Base-by-base conservation (phyloP, 2,329 filamentous ascomycete species). In the Thielaviopsis populi region DNA sequence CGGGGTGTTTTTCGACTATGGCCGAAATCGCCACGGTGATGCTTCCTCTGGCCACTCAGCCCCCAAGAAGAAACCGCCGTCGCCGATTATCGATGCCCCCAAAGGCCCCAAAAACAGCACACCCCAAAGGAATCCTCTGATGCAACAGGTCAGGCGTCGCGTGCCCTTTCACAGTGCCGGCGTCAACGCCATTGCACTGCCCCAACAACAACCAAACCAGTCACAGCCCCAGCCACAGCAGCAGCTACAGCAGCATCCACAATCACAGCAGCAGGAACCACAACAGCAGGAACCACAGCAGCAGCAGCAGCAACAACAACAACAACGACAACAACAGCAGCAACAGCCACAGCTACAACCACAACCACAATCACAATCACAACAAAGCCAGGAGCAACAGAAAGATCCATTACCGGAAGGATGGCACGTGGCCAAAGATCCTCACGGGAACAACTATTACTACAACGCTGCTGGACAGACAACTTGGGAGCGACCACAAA, bases 401-500 rank as follows among this genome's bases (percentile, higher is more conserved):
- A 46, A 43, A 24, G 74, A 79, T 56, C 77, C 82, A 19, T 78
- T 96, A 13, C 91, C 92, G 4, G 73, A 80, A n/a, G 92, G 91
- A 43, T 97, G 92, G 92, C 95, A 87, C 71, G 78, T 86, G 60
- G 85, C 90, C 24, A 85, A 82, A 50, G 86, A 90, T 67, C 75
- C 79, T 33, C 82, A 83, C 59, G 89, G 91, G 0, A 83, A 83
- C 63, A 83, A 82, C 17, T 96, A 97, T 73, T 97, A 91, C 73
- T 97, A 96, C 73, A 89, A 86, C 66, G 83, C 85, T 67, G 81
- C 79, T 42, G 91, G 91, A 22, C 79, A 80, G 61, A 91, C 88
- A 3, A 92, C 89, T 40, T 97, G 92, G 91, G 81, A 84, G 67
- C 79, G 85, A 65, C 94, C 92, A 15, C 88, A 83, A 1, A 78